Base-by-base conservation (phyloP, 2,329 filamentous ascomycete genomes). In the Fusarium pininemorale region DNA sequence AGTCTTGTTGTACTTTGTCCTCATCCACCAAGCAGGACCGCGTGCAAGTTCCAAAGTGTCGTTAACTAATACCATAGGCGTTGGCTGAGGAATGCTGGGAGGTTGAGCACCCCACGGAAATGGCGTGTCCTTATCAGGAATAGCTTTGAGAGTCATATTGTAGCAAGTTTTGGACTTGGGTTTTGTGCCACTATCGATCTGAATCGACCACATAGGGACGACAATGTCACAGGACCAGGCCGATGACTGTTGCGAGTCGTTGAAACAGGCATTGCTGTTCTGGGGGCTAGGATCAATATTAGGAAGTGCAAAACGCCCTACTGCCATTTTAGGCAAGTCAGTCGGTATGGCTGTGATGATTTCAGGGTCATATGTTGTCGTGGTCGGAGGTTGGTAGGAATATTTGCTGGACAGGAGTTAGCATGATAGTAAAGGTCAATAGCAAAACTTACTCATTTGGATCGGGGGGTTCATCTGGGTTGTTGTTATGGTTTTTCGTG, bases 141-240 rank as follows among this genome's bases (percentile, higher is more conserved):
- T 86, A 39, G 80, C 80, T 28, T 81, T 80, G 16, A 85, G 76
- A 30, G 73, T 81, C 44, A 85, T 69, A 18, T 82, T 79, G 71
- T 89, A 90, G 22, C 83, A 80, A 57, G 74, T 75, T 22, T 73
- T 74, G 56, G 73, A 77, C 20, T 80, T 22, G 5, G 71, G 20
- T 15, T 30, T 75, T 7, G 68, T 51, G 7, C 81, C 70, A 32
- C 64, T 76, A 26, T 68, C 72, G 24, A 90, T 80, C 4, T 82
- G 80, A 81, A 90, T 80, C 4, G 82, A 80, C 57, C 87, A 85
- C 50, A 84, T 81, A 11, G 82, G 82, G 51, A 84, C 83, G 4
- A 56, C 82, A 37, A 92, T 83, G 18, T 88, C 84, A 78, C 92
- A 94, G 66, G 85, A 88, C 92, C 92, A 94, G 2, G 91, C 88